Base-by-base conservation (phyloP, 2,329 filamentous ascomycete species). In the Diplocarpon mali region DNA sequence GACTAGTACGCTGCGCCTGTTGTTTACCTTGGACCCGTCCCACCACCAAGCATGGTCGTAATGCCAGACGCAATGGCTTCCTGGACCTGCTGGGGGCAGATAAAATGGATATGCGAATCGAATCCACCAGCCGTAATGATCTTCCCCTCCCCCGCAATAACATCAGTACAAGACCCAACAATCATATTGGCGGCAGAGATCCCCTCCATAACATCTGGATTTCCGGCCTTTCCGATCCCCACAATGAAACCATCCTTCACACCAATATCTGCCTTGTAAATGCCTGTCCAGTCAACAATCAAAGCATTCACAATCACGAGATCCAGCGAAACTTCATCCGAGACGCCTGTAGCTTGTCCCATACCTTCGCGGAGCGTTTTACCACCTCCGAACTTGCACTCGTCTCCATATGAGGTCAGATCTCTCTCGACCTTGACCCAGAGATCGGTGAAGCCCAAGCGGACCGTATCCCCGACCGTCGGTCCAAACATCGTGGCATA, bases 211-310 rank as follows among this genome's bases (percentile, higher is more conserved):
- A 94, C 78, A 65, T 96, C 90, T n/a, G 90, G 90, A 58, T 95
- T 96, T 15, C 90, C 90, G 13, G 90, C 87, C 66, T 96, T 95
- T 48, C 90, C 90, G 55, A 96, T 90, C 0, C 79, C 90, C 24
- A 82, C 80, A 57, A 96, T 95, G 32, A 83, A 62, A 2, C 90
- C 89, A 54, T 88, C 66, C 64, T 93, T 95, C 63, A 96, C 80
- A 24, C 90, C 90, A 60, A 96, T 94, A 63, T 96, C 90, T 5
- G 89, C 90, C 68, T 96, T 96, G 71, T 86, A 93, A 59, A 96
- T 95, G 38, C 90, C 90, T 1, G 76, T 83, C 75, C 83, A 93
- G 67, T 96, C 90, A 15, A 96, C 73, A 31, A 96, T 82, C 52
- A 96, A 67, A 5, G 89, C 90, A 58, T 95, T 96, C 1, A 81